A percentile compares a stretch with the other conserved stretches of the same genome.
Evolutionary conservation across 805 yeast species (phyloP).

Genomic region (Hanseniaspora jakobsenii): DNA sequence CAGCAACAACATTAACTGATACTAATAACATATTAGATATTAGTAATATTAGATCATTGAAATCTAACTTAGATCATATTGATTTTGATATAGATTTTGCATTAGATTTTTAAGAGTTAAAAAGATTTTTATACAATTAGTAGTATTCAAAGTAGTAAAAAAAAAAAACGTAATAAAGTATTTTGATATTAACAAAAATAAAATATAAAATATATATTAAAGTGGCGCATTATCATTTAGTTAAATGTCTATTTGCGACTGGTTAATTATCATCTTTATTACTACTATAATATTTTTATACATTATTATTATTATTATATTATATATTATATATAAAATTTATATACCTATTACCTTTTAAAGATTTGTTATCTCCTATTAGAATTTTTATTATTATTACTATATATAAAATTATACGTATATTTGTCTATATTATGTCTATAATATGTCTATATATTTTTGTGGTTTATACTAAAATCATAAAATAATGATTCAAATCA

Average conservation of each 20-base stretch:
- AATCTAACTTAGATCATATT: conserved; percentile 2
- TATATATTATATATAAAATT: too few species aligned
- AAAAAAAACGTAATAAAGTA: not conserved
- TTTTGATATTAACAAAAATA: not conserved
- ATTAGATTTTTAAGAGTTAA: not conserved
- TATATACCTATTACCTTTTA: too few species aligned
- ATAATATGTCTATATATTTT: too few species aligned
- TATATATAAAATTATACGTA: too few species aligned
- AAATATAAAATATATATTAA: not conserved
- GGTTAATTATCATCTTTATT: not conserved
- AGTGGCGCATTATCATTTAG: not conserved
- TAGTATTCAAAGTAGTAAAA: not conserved
- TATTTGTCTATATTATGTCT: too few species aligned
- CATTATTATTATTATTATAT: too few species aligned
- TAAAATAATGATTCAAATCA: too few species aligned
- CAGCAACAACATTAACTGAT: not conserved
- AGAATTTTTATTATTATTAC: too few species aligned
- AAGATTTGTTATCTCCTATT: too few species aligned
- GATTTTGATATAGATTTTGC: conserved; percentile 4
- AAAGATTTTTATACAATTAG: not conserved
- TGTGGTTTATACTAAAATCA: too few species aligned
- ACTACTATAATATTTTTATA: not conserved
- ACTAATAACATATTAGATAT: not conserved
- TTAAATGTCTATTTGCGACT: not conserved
- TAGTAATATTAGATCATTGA: too few species aligned